Evolutionary conservation across 1,139 yeast species (phyloP).

Genomic region (Yarrowia galli): DNA sequence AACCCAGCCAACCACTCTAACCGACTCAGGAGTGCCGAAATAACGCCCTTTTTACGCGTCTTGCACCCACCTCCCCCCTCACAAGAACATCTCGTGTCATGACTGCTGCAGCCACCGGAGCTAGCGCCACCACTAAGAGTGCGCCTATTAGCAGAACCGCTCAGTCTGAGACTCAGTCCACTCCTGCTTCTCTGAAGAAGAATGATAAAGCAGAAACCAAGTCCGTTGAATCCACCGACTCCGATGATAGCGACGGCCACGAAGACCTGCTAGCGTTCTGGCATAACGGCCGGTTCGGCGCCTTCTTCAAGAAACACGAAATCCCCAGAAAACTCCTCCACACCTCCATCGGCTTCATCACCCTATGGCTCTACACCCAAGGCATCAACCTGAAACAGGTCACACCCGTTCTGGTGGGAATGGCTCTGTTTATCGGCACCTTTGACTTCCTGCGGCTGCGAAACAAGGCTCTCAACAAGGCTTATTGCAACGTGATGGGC

Average conservation of each 20-base stretch:
- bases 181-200: not conserved
- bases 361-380: conserved; percentile 72
- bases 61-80: not conserved
- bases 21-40: not conserved
- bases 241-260: not conserved
- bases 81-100: conserved; percentile 4
- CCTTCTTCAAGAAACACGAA: conserved; percentile 77
- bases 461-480: conserved; percentile 64
- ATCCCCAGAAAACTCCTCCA: conserved; percentile 87
- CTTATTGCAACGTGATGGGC: conserved; percentile 72
- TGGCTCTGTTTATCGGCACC: conserved; percentile 63
- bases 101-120: conserved; percentile 20
- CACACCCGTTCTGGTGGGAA: conserved; percentile 59
- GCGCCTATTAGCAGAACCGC: conserved; percentile 27
- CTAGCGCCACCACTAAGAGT: conserved; percentile 23
- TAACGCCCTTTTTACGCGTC: conserved; percentile 5
- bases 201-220: not conserved
- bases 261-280: conserved; percentile 29
- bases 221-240: not conserved
- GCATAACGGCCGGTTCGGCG: conserved; percentile 52
- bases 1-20: not conserved
- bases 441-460: conserved; percentile 75
- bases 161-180: not conserved
- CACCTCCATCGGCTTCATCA: conserved; percentile 82
- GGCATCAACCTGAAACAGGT: conserved; percentile 66